Evolutionary conservation across 805 yeast species (phyloP), one percentile per base, ranked within the genome.

Genomic region (Teunomyces aglyptinius): DNA sequence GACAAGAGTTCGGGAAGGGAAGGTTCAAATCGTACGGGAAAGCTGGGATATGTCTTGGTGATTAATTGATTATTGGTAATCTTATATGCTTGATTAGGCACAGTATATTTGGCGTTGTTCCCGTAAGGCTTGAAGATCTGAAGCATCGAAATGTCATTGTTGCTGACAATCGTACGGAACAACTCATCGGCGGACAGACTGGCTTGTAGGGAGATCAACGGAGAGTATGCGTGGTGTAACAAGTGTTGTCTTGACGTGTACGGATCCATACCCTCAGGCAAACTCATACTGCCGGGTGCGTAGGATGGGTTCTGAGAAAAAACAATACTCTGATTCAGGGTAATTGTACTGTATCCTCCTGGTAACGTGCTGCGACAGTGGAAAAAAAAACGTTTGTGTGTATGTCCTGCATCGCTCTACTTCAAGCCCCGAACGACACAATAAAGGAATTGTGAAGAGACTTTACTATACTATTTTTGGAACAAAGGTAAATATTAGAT

Each of bases 71-170:
- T 71, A 55, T 77, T 82, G 24, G 77, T 73, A 45, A 80, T 72
- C 43, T 72, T 76, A 53, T 76, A 76, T 22, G 71, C 57, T 52
- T 72, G 76, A 53, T 61, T 61, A 19, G 75, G 61, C 5, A 61
- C 54, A 33, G 63, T 59, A 46, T 78, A 78, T 40, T 68, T 65
- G 27, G 80, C 75, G 48, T 64, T 68, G 53, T 78, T 81, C 5
- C 86, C 87, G 58, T 79, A 80, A 0, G 83, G 83, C 49, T 67
- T 63, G 15, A 82, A 49, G 42, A 82, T 56, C 51, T 73, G 80
- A 41, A 80, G 65, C n/a, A 76, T 57, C 2, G 81, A 71, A 7
- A 63, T 43, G 49, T 64, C 67, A 8, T 55, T 51, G 44, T 64
- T 60, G 43, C 63, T 61, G 8, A 82, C 73, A 44, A 69, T 57